A percentile compares a stretch with the other conserved stretches of the same genome.
Conservation (phyloP, 495 filamentous ascomycete species). For the Aspergillus wentii region DNA sequence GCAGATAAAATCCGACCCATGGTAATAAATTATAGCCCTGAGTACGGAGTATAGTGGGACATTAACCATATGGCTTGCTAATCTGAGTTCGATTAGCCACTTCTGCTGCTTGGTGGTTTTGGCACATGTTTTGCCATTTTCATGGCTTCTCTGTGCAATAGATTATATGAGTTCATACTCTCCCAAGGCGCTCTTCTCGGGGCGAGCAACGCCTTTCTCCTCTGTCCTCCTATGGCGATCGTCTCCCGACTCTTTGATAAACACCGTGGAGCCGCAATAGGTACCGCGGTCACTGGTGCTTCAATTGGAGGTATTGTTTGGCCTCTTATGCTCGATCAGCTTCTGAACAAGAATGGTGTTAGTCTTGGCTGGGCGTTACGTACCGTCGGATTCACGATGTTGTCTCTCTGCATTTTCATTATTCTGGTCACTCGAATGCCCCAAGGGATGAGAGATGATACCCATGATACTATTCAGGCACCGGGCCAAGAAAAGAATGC, state of each 20-base stretch:
- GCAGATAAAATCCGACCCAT: too few relatives aligned
- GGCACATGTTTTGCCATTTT: too few relatives aligned
- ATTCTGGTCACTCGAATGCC: too few relatives aligned
- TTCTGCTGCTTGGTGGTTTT: too few relatives aligned
- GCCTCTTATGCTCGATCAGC: slow-evolving; percentile 36
- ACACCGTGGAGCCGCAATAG: slow-evolving; percentile 51
- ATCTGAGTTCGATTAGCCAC: too few relatives aligned
- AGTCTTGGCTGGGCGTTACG: slow-evolving; percentile 55
- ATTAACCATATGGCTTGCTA: too few relatives aligned
- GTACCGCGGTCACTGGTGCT: slow-evolving; percentile 12
- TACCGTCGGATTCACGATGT: slow-evolving; percentile 48
- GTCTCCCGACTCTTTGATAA: slow-evolving; percentile 28
- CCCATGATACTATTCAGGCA: too few relatives aligned
- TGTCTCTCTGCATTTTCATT: slow-evolving; percentile 37
- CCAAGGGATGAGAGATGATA: too few relatives aligned
- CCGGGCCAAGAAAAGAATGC: slow-evolving; percentile 35
- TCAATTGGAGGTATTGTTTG: slow-evolving; percentile 17
- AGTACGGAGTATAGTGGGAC: too few relatives aligned
- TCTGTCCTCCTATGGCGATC: slow-evolving; percentile 13
- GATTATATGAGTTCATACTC: slow-evolving; percentile 23
- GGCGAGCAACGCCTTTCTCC: slow-evolving; percentile 7
- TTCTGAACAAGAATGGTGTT: slow-evolving; percentile 30
- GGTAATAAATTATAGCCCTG: too few relatives aligned
- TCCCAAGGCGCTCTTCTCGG: slow-evolving; percentile 18
- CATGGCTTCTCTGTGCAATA: slow-evolving; percentile 27